These are phyloP conservation scores for Metschnikowia anglica DNA, from an alignment of 805 yeast species.

Conservation along the genomic window DNA sequence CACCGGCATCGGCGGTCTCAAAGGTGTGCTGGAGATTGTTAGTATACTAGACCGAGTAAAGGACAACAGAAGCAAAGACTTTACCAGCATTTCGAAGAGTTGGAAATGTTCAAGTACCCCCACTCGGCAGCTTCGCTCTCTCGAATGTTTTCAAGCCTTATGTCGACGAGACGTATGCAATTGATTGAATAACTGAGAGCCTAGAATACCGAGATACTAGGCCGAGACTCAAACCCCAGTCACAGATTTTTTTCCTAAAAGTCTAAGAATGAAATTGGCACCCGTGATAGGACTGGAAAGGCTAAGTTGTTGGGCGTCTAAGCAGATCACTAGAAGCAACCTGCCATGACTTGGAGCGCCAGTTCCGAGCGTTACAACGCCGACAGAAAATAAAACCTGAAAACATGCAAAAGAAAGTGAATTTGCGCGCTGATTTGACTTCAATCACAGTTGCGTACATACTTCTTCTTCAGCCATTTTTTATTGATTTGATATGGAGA, in stretches of 20 bases:
- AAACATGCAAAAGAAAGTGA: not conserved
- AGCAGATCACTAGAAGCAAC: not conserved
- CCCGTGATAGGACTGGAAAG: too few species aligned
- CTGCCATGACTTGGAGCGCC: not conserved
- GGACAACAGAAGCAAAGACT: not conserved
- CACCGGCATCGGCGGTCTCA: slow-evolving; percentile 98
- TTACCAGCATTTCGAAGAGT: too few species aligned
- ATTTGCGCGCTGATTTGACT: not conserved
- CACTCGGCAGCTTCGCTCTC: too few species aligned
- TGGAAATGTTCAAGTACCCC: too few species aligned
- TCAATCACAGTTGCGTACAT: slow-evolving; percentile 21
- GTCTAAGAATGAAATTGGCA: too few species aligned
- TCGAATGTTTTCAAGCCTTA: too few species aligned
- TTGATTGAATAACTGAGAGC: too few species aligned
- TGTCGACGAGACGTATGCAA: too few species aligned
- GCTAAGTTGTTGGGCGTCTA: not conserved
- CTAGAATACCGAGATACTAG: too few species aligned
- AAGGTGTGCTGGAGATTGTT: slow-evolving; percentile 69
- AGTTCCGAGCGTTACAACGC: not conserved
- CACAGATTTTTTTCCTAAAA: too few species aligned
- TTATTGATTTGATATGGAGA: slow-evolving; percentile 19
- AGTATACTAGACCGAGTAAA: slow-evolving; percentile 20
- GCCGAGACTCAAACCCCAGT: too few species aligned
- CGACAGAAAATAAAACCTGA: not conserved
- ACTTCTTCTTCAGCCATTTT: slow-evolving; percentile 46